Evolutionary conservation across 1,284 basidiomycete genomes (phyloP), one percentile per base, ranked within the genome.

Genomic region (Moniliella sp.): DNA sequence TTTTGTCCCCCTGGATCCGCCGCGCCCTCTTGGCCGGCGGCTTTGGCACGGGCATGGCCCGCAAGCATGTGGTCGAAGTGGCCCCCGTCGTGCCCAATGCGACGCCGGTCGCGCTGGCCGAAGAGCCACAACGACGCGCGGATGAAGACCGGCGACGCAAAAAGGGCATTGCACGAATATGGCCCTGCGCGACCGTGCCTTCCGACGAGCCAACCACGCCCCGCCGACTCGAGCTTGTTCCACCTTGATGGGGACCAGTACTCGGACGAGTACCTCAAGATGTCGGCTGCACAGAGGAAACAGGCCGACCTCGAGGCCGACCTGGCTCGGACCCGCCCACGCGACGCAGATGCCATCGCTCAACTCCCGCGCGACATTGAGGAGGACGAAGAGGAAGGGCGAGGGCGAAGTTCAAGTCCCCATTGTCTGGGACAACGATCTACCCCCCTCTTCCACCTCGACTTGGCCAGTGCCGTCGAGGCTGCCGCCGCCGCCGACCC

Each of bases 1-100:
- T 94, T 33, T 70, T 86, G 33, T 86, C 81, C 0, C 83, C 84
- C 0, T 94, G 88, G 88, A 82, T 86, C 36, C 74, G 78, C 15
- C 44, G 61, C 27, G 55, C 37, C 19, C 35, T 57, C 14, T 31
- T 43, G 5, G 47, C 47, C n/a, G 47, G 42, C 12, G 47, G 43
- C 15, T 50, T 50, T 28, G 47, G 47, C 10, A 50, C 47, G 4
- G 47, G 47, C 17, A 15, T 30, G n/a, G 25, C 41, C 3, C 27
- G 26, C 2, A 34, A 36, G 14, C 36, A 35, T 12, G 21, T 41
- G 8, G 36, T 33, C 9, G 41, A 53, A 35, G 40, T 56, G 18
- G 55, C 56, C 0, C 43, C 44, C 15, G 51, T 57, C 30, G 81
- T 79, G 2, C 70, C 91, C 5, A 11, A 21, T 4, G 18, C 21